Conservation (phyloP, 805 yeast species). For the Pichia manshurica region DNA sequence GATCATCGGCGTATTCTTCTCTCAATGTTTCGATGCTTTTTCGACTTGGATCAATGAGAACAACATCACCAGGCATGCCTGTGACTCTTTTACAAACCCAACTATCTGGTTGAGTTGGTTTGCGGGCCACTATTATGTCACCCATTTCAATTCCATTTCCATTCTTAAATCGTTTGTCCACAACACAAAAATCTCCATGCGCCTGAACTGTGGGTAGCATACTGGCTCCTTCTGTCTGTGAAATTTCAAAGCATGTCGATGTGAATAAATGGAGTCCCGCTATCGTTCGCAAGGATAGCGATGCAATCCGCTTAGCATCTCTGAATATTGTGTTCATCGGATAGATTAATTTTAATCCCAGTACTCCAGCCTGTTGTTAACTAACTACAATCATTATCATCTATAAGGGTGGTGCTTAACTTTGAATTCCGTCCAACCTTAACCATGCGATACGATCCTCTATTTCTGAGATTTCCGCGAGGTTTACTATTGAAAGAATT, state of each 20-base stretch:
- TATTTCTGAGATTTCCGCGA: too few species aligned
- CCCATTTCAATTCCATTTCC: slow-evolving; percentile 74
- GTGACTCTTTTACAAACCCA: slow-evolving; percentile 89
- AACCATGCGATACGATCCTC: too few species aligned
- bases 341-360: too few species aligned
- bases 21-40: slow-evolving; percentile 35
- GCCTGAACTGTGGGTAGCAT: slow-evolving; percentile 88
- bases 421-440: too few species aligned
- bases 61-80: slow-evolving; percentile 92
- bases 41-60: slow-evolving; percentile 74
- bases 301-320: slow-evolving; percentile 18
- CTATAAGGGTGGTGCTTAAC: too few species aligned
- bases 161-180: slow-evolving; percentile 53
- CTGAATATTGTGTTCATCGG: neutral
- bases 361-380: too few species aligned
- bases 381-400: too few species aligned
- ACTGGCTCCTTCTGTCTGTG: slow-evolving; percentile 83
- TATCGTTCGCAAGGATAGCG: slow-evolving; percentile 50
- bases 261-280: slow-evolving; percentile 55
- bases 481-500: too few species aligned
- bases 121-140: slow-evolving; percentile 79
- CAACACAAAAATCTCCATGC: slow-evolving; percentile 72
- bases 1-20: neutral
- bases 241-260: slow-evolving; percentile 22
- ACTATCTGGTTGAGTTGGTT: slow-evolving; percentile 83